Conservation (phyloP, 2,329 filamentous ascomycete species). For the Triangularia setosa region DNA sequence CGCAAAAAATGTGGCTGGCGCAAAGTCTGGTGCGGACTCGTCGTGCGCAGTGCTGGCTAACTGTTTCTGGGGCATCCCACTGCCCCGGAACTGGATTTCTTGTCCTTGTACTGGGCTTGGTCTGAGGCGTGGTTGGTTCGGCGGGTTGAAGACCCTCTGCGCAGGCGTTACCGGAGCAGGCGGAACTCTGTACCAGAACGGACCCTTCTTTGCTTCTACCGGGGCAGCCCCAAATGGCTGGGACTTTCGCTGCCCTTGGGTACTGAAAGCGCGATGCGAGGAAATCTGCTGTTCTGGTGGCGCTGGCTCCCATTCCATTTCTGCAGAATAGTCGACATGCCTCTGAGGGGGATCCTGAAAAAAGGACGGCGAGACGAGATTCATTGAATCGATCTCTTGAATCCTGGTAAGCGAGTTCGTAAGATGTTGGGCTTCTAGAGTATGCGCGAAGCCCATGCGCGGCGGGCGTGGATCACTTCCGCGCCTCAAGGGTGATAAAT, state of each 20-base stretch:
- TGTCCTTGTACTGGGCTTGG: conserved; percentile 40
- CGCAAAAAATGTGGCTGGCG: conserved; percentile 60
- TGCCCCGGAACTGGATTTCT: conserved; percentile 50
- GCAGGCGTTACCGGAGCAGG: conserved; percentile 65
- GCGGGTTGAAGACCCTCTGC: conserved; percentile 58
- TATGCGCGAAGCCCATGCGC: conserved; percentile 18
- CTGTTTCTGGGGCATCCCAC: conserved; percentile 8
- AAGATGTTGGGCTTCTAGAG: conserved; percentile 14
- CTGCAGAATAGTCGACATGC: conserved; percentile 38
- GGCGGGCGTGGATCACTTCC: not conserved
- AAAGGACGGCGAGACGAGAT: conserved; percentile 12
- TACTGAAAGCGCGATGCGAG: conserved; percentile 53
- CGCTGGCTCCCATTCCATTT: conserved; percentile 73
- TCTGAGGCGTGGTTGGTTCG: conserved; percentile 50
- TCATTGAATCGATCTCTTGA: conserved; percentile 15
- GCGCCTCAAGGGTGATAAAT: conserved; percentile 5
- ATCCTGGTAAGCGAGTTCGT: conserved; percentile 3
- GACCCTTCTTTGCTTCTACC: conserved; percentile 41
- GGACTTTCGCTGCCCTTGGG: conserved; percentile 37
- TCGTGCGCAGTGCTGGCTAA: not conserved
- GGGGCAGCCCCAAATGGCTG: conserved; percentile 46
- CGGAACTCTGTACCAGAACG: conserved; percentile 69
- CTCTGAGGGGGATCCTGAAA: conserved; percentile 10
- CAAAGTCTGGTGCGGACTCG: conserved; percentile 41
- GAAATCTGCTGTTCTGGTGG: conserved; percentile 32